Evolutionary conservation across 352 stramenopile species (phyloP).

Genomic region (Phytopythium helicoides): DNA sequence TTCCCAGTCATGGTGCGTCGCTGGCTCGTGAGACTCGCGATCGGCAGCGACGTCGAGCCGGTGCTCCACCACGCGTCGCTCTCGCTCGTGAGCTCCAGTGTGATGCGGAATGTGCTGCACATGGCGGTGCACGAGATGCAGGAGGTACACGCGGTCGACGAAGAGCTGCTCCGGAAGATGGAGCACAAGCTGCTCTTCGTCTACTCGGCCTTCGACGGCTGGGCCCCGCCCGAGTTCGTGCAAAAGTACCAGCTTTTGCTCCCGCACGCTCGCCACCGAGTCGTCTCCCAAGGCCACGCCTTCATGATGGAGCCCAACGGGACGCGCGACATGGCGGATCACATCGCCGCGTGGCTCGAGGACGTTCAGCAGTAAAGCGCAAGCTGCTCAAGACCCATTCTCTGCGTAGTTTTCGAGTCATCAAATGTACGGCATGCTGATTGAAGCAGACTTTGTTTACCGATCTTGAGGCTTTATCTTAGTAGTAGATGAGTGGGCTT

Average conservation of each 20-base stretch:
- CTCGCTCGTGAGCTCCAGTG: conserved; percentile 47
- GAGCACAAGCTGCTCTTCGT: conserved; percentile 63
- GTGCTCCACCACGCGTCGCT: conserved; percentile 52
- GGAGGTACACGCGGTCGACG: conserved; percentile 44
- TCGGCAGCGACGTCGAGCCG: conserved; percentile 33
- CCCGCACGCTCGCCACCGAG: conserved; percentile 33
- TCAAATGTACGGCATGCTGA: too few relatives aligned
- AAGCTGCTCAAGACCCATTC: neutral
- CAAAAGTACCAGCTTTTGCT: conserved; percentile 57
- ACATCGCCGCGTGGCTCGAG: conserved; percentile 58
- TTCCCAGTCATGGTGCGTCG: conserved; percentile 34
- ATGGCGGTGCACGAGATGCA: conserved; percentile 72
- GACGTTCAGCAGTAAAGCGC: conserved; percentile 11
- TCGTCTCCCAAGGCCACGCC: conserved; percentile 59
- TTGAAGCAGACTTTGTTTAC: too few relatives aligned
- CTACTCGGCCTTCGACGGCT: conserved; percentile 66
- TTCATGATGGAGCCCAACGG: conserved; percentile 78
- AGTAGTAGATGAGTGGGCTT: too few relatives aligned
- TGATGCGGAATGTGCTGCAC: conserved; percentile 60
- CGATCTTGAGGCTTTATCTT: too few relatives aligned
- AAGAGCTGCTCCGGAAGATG: conserved; percentile 29
- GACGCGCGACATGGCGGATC: conserved; percentile 58
- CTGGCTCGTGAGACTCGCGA: conserved; percentile 39
- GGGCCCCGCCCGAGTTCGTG: conserved; percentile 59
- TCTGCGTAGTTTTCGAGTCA: too few relatives aligned